These are phyloP conservation scores for Myochromella boudieri DNA, from an alignment of 768 basidiomycete genomes.

Conservation along the genomic window DNA sequence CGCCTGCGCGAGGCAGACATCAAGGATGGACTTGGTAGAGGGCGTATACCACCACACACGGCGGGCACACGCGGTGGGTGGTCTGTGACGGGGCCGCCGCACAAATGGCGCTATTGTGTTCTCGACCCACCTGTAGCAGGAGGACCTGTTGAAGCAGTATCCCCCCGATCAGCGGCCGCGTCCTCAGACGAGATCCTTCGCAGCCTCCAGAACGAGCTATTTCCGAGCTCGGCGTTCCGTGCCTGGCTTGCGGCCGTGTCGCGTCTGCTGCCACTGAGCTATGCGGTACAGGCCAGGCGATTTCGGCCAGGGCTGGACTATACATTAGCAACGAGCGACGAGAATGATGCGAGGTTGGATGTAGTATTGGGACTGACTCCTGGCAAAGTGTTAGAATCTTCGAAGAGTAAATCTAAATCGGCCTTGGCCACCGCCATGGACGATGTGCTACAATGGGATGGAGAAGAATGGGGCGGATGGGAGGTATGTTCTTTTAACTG, in stretches of 20 bases:
- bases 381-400: slow-evolving; percentile 31
- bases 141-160: slow-evolving; percentile 43
- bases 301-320: slow-evolving; percentile 95
- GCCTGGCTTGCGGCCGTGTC: slow-evolving; percentile 84
- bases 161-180: slow-evolving; percentile 51
- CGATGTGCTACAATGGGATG: slow-evolving; percentile 56
- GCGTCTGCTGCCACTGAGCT: slow-evolving; percentile 66
- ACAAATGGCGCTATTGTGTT: slow-evolving; percentile 90
- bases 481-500: slow-evolving; percentile 54
- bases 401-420: slow-evolving; percentile 23
- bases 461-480: slow-evolving; percentile 90
- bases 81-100: slow-evolving; percentile 83
- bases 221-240: slow-evolving; percentile 80
- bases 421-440: slow-evolving; percentile 26
- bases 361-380: slow-evolving; percentile 87
- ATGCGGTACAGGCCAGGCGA: slow-evolving; percentile 78
- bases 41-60: slow-evolving; percentile 65
- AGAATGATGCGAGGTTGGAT: slow-evolving; percentile 80
- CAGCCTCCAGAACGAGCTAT: slow-evolving; percentile 73
- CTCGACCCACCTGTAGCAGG: slow-evolving; percentile 43
- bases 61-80: slow-evolving; percentile 62
- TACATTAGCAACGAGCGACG: slow-evolving; percentile 87
- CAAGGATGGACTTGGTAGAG: slow-evolving; percentile 57
- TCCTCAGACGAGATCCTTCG: slow-evolving; percentile 61
- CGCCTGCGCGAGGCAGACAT: slow-evolving; percentile 65